Evolutionary conservation across 225 moss, liverwort and hornwort species (phyloP), one percentile per base, ranked within the genome.

Genomic region (Ulota crispa): DNA sequence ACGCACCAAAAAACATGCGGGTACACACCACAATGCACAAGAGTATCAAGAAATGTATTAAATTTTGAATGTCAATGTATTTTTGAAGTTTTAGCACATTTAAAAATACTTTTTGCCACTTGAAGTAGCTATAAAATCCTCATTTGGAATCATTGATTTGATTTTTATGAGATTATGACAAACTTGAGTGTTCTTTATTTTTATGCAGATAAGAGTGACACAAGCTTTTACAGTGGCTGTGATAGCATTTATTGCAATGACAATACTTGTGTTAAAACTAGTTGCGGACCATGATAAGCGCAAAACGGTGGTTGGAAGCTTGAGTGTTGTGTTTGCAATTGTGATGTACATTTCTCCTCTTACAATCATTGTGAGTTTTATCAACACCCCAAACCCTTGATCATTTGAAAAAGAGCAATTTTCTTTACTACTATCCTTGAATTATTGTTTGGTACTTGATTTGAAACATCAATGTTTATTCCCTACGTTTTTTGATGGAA

Each of bases 311-410:
- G 70, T 92, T 21, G 92, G 92, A 20, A 85, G 82, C 8, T 79
- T 92, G 18, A 89, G 87, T 39, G 89, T 83, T 39, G 81, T 93
- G 20, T 84, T 91, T 26, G 83, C 86, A 3, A 85, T 91, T 30
- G 63, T 72, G 9, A 93, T 93, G 93, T 93, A 88, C 14, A 78
- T 69, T 67, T 91, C 93, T 12, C 93, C 93, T 18, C 86, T 93
- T 39, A 84, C 89, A 32, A 80, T 91, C 63, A 89, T 93, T 89
- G 93, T 93, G 68, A 64, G 80, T 19, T 41, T 10, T 45, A 5
- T 21, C 2, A 8, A 10, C 53, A n/a, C 3, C 10, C 47, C 16
- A 47, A 47, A 4, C 47, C 47, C 47, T 47, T 15, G 47, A 47
- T 47, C 16, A 47, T 47, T 47, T 47, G 47, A 47, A 5, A 16